Conservation (phyloP, 768 basidiomycete genomes). For the Fistulinella prunicolor region DNA sequence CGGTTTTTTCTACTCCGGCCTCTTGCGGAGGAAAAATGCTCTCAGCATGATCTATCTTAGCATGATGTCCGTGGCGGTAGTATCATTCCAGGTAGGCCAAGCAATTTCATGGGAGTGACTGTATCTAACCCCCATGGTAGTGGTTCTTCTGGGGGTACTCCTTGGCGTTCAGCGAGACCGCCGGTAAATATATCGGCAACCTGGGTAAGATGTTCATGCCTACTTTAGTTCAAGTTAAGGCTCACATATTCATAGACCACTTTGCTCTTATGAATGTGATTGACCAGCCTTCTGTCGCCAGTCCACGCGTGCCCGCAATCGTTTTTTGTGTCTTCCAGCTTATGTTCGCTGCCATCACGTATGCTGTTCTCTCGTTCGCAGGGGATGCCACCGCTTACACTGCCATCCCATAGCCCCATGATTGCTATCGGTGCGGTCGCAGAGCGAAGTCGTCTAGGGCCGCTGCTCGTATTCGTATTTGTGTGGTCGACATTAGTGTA, state of each 20-base stretch:
- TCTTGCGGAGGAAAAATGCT: conserved; percentile 91
- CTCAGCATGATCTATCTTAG: conserved; percentile 84
- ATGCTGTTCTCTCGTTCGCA: conserved; percentile 22
- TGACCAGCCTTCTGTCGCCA: conserved; percentile 70
- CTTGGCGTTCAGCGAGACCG: conserved; percentile 82
- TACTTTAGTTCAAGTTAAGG: neutral
- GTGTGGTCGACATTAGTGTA: conserved; percentile 88
- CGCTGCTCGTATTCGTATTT: conserved; percentile 87
- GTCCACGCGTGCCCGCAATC: conserved; percentile 64
- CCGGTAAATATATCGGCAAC: conserved; percentile 75
- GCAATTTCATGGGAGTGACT: conserved; percentile 30
- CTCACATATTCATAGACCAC: conserved; percentile 50
- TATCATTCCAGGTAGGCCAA: conserved; percentile 79
- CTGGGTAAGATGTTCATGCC: conserved; percentile 50
- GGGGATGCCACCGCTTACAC: conserved; percentile 3
- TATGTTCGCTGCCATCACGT: conserved; percentile 91
- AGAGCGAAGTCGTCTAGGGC: conserved; percentile 83
- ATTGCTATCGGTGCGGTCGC: conserved; percentile 91
- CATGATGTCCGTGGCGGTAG: conserved; percentile 73
- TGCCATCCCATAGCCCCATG: conserved; percentile 54
- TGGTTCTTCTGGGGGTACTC: conserved; percentile 99
- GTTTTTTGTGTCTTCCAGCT: conserved; percentile 83
- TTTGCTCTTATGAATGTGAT: conserved; percentile 83
- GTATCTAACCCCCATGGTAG: conserved; percentile 35
- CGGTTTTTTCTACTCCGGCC: conserved; percentile 87